phyloP scores from a whole-genome alignment of 2,329 filamentous ascomycete genomes.

The Beauveria medogensis region DNA sequence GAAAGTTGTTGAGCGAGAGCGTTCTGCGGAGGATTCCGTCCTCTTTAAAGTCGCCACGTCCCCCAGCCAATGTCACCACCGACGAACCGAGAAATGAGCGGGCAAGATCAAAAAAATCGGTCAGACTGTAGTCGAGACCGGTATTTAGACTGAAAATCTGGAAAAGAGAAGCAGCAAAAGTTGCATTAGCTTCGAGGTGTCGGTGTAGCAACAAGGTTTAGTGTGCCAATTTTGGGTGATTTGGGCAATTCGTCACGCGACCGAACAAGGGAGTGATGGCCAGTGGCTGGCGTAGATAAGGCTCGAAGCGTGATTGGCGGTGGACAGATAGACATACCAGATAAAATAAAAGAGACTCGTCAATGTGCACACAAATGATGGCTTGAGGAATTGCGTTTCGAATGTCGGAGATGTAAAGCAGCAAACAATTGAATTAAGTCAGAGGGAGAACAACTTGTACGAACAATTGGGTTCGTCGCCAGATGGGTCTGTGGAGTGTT shows the following conservation, averaged over 20 bases:
- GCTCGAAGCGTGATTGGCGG: neutral
- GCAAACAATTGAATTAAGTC: neutral
- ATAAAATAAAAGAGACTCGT: neutral
- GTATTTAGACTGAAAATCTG: neutral
- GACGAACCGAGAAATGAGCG: neutral
- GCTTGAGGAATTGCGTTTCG: neutral
- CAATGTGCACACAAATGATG: neutral
- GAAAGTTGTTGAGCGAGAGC: neutral
- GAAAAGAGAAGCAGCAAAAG: neutral
- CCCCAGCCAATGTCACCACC: neutral
- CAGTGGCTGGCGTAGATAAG: neutral
- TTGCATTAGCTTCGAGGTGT: conserved; percentile 1
- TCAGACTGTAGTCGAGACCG: neutral
- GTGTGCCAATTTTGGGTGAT: conserved; percentile 1
- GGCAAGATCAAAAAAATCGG: neutral
- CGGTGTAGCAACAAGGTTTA: conserved; percentile 11
- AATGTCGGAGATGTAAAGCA: neutral
- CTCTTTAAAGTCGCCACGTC: conserved; percentile 3
- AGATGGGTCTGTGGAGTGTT: conserved; percentile 8
- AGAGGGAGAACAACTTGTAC: neutral
- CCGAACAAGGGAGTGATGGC: neutral
- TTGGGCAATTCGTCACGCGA: conserved; percentile 10
- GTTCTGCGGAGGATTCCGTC: neutral
- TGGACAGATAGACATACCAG: neutral
- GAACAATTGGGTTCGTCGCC: conserved; percentile 1